phyloP scores from a whole-genome alignment of 768 basidiomycete genomes.

The Boletus insuetus region DNA sequence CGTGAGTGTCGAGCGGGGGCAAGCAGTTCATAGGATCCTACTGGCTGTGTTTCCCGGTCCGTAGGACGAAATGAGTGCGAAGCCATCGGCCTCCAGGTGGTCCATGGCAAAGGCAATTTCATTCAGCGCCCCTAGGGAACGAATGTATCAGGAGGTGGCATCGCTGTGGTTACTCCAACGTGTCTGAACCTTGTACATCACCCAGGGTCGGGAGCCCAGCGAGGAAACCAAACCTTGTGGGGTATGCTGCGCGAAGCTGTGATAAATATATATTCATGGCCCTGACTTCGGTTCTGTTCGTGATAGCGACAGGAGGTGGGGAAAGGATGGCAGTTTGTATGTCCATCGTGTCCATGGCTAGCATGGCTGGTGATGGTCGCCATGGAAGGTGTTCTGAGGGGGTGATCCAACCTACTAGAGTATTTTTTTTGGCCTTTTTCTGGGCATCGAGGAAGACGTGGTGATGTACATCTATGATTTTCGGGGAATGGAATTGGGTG shows the following conservation, averaged over 20 bases:
- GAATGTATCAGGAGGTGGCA: conserved; percentile 3
- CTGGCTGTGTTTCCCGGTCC: conserved; percentile 54
- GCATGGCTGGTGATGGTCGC: conserved; percentile 55
- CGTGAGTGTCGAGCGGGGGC: conserved; percentile 2
- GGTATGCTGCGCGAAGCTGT: conserved; percentile 46
- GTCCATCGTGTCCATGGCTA: conserved; percentile 56
- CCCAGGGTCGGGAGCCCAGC: conserved; percentile 60
- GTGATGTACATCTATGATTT: conserved; percentile 68
- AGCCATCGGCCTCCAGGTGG: conserved; percentile 57
- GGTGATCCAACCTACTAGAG: conserved; percentile 56
- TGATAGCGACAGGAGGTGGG: conserved; percentile 52
- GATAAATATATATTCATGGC: conserved; percentile 47
- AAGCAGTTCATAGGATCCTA: conserved; percentile 27
- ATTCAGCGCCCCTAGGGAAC: conserved; percentile 46
- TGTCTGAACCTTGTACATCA: conserved; percentile 53
- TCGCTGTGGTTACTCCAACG: not conserved
- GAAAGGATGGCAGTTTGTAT: conserved; percentile 66
- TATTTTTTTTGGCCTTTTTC: conserved; percentile 45
- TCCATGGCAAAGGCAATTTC: conserved; percentile 66
- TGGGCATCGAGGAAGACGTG: conserved; percentile 63
- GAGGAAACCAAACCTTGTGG: conserved; percentile 66
- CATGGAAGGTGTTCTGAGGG: conserved; percentile 67
- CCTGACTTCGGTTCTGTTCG: conserved; percentile 43
- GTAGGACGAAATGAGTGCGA: conserved; percentile 67
- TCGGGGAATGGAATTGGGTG: conserved; percentile 1